phyloP scores from a whole-genome alignment of 495 filamentous ascomycete genomes.

The Podospora tetraspora region DNA sequence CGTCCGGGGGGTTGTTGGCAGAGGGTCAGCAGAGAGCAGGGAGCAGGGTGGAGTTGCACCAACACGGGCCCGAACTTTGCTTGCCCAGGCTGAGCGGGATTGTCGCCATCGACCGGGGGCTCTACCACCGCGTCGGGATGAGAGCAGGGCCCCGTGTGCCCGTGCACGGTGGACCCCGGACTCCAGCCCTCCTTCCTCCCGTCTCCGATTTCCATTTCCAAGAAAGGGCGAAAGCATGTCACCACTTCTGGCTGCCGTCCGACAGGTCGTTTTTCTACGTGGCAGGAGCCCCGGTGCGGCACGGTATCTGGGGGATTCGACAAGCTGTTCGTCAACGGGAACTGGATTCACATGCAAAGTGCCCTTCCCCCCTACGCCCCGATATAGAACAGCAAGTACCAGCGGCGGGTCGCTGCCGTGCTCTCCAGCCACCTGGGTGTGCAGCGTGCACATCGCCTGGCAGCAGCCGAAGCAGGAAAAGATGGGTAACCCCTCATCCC shows the following conservation, averaged over 20 bases:
- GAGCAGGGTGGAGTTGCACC: constrained; percentile 15
- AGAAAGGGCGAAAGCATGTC: neutral
- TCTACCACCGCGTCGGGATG: constrained; percentile 32
- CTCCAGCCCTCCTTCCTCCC: neutral
- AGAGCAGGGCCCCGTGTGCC: neutral
- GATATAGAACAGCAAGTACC: neutral
- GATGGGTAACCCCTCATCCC: neutral
- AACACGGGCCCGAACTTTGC: constrained; percentile 23
- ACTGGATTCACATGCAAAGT: neutral
- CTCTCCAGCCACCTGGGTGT: neutral
- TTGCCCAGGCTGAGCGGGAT: constrained; percentile 21
- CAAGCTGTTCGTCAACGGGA: neutral
- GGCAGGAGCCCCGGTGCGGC: neutral
- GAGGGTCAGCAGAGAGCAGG: neutral
- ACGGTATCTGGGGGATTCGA: neutral
- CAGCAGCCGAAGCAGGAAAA: neutral
- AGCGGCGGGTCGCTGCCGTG: neutral
- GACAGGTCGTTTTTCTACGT: neutral
- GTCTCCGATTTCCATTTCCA: neutral
- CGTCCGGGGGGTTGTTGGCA: neutral
- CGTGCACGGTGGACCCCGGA: neutral
- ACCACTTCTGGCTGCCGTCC: neutral
- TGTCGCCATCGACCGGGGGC: constrained; percentile 27
- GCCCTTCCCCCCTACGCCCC: neutral
- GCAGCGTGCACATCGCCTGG: neutral